Evolutionary conservation across 192 early-diverging fungal species (phyloP).

Genomic region (Coemansia sp.): DNA sequence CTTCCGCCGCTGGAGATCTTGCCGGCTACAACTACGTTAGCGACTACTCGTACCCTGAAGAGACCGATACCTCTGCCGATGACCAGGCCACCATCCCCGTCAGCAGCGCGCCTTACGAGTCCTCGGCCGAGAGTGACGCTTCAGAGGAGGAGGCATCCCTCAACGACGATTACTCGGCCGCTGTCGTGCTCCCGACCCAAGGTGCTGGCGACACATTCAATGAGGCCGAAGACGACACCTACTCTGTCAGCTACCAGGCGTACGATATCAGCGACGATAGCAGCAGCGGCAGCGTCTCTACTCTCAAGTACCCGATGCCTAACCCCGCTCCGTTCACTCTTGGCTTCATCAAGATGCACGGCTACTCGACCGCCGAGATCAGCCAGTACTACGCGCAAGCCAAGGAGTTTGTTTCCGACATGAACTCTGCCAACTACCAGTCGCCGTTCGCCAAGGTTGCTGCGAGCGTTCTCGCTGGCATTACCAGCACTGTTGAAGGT

Average conservation of each 20-base stretch:
- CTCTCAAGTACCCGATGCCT: constrained; percentile 47
- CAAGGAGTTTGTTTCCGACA: constrained; percentile 44
- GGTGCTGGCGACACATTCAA: neutral
- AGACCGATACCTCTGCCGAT: neutral
- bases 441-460: constrained; percentile 46
- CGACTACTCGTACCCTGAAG: constrained; percentile 6
- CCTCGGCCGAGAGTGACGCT: neutral
- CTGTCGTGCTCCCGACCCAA: constrained; percentile 17
- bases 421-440: constrained; percentile 45
- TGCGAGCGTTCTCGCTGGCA: constrained; percentile 1
- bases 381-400: constrained; percentile 38
- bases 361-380: constrained; percentile 32
- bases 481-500: neutral
- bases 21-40: constrained; percentile 15
- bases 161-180: constrained; percentile 15
- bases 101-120: constrained; percentile 2
- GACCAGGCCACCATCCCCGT: constrained; percentile 3
- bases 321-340: constrained; percentile 38
- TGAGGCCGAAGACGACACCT: constrained; percentile 5
- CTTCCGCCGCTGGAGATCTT: constrained; percentile 8
- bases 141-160: neutral
- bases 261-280: constrained; percentile 9
- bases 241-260: constrained; percentile 22
- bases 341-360: constrained; percentile 43
- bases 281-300: constrained; percentile 18